phyloP scores from a whole-genome alignment of 306 rosid genomes.

The Rubus idaeus region DNA sequence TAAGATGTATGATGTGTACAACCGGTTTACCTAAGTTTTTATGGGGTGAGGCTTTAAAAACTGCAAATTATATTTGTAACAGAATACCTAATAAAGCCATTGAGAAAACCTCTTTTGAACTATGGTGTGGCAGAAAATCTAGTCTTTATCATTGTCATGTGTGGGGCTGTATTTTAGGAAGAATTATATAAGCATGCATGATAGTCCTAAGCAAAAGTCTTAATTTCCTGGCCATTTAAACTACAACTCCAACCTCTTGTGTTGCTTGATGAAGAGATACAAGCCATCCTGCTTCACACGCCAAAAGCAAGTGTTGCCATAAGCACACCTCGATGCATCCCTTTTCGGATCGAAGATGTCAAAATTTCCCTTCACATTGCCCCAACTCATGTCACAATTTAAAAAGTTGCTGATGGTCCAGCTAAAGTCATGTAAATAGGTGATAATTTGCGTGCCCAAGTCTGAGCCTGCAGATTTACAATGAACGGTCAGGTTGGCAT shows the following conservation, averaged over 20 bases:
- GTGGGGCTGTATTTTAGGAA: not conserved
- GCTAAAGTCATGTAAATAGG: not conserved
- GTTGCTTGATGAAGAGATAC: constrained; percentile 10
- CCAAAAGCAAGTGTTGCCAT: constrained; percentile 6
- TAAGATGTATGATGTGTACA: too few relatives aligned
- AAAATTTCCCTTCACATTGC: constrained; percentile 13
- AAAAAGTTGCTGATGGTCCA: constrained; percentile 40
- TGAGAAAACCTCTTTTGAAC: too few relatives aligned
- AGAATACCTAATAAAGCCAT: too few relatives aligned
- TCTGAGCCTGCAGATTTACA: not conserved
- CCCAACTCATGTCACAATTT: constrained; percentile 46
- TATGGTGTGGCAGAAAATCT: too few relatives aligned
- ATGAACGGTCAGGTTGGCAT: not conserved
- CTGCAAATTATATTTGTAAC: too few relatives aligned
- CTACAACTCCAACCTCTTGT: constrained; percentile 13
- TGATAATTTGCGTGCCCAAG: not conserved
- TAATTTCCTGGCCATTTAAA: constrained; percentile 13
- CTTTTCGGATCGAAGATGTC: constrained; percentile 14
- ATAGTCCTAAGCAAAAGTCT: not conserved
- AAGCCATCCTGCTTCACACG: not conserved
- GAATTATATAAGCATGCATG: not conserved
- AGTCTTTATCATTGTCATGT: too few relatives aligned
- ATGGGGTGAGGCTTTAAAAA: too few relatives aligned
- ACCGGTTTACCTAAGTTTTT: too few relatives aligned
- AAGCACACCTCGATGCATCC: constrained; percentile 11